Evolutionary conservation across 495 filamentous ascomycete genomes (phyloP).

Genomic region (Penicillium ochrochloron): DNA sequence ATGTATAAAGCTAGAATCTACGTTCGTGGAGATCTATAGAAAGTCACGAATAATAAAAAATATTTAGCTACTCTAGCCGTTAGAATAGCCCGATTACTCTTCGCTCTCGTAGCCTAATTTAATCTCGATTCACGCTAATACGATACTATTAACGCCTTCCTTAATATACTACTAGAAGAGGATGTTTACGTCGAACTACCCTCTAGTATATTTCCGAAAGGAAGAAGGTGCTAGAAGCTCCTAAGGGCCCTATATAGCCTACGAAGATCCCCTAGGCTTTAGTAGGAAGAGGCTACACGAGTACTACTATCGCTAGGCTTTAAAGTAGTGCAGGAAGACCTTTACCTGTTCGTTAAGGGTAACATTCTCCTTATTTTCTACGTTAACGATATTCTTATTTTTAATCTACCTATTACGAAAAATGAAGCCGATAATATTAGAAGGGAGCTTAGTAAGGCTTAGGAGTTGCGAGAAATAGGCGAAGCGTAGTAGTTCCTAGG

Average conservation of each 20-base stretch:
- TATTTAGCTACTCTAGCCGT: constrained; percentile 28
- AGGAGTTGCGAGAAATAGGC: background rate
- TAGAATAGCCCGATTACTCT: constrained; percentile 19
- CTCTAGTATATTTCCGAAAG: background rate
- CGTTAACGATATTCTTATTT: background rate
- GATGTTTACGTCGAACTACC: constrained; percentile 6
- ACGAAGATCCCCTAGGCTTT: background rate
- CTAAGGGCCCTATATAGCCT: background rate
- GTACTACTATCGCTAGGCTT: background rate
- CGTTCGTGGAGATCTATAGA: constrained; percentile 34
- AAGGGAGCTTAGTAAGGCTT: background rate
- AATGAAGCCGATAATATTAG: background rate
- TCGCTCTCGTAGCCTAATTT: constrained; percentile 6
- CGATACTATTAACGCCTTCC: constrained; percentile 17
- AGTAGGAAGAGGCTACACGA: background rate
- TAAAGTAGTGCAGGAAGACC: background rate
- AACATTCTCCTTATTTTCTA: background rate
- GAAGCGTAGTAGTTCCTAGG: background rate
- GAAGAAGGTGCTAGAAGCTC: background rate
- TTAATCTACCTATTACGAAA: background rate
- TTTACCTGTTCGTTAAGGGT: background rate
- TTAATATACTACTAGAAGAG: constrained; percentile 14
- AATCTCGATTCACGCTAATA: constrained; percentile 11
- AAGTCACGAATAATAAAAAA: constrained; percentile 11
- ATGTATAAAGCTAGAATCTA: constrained; percentile 37